These are phyloP conservation scores for Ophiocordyceps sinensis DNA, from an alignment of 2,329 filamentous ascomycete species.

Conservation along the genomic window DNA sequence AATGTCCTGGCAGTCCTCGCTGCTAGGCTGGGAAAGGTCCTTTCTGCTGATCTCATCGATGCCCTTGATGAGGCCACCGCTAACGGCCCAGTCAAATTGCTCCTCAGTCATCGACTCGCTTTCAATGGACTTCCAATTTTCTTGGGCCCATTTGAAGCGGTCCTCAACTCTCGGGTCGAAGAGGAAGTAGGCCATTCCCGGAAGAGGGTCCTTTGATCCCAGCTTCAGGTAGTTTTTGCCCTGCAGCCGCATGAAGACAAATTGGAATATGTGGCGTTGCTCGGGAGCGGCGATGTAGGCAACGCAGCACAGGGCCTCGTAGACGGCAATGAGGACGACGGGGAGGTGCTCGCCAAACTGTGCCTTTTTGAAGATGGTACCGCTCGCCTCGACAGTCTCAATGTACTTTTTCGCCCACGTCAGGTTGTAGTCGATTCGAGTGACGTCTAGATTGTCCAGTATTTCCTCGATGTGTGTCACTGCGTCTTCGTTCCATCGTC, in stretches of 20 bases:
- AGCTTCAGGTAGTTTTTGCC: slow-evolving; percentile 67
- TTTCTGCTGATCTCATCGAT: slow-evolving; percentile 45
- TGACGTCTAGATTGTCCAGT: slow-evolving; percentile 45
- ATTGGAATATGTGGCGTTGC: slow-evolving; percentile 52
- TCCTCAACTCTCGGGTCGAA: slow-evolving; percentile 51
- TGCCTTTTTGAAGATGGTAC: slow-evolving; percentile 30
- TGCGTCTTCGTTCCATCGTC: slow-evolving; percentile 33
- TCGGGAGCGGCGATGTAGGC: slow-evolving; percentile 51
- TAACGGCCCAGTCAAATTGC: slow-evolving; percentile 81
- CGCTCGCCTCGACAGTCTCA: slow-evolving; percentile 32
- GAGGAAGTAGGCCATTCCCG: slow-evolving; percentile 72
- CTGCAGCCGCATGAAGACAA: slow-evolving; percentile 61
- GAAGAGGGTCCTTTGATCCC: slow-evolving; percentile 55
- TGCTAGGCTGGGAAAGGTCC: slow-evolving; percentile 19
- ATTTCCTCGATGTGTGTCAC: slow-evolving; percentile 38
- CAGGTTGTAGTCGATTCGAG: slow-evolving; percentile 45
- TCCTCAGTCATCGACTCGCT: slow-evolving; percentile 46
- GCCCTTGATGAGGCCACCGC: slow-evolving; percentile 53
- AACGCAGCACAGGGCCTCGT: slow-evolving; percentile 77
- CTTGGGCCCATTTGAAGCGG: slow-evolving; percentile 22
- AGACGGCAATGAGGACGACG: slow-evolving; percentile 62
- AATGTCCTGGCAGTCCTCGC: slow-evolving; percentile 31
- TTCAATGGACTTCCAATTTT: slow-evolving; percentile 33
- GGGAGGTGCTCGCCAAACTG: slow-evolving; percentile 33
- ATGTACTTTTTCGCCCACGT: slow-evolving; percentile 40